Evolutionary conservation across 139 green algal genomes (phyloP).

Genomic region (Diplosphaera chodatii): DNA sequence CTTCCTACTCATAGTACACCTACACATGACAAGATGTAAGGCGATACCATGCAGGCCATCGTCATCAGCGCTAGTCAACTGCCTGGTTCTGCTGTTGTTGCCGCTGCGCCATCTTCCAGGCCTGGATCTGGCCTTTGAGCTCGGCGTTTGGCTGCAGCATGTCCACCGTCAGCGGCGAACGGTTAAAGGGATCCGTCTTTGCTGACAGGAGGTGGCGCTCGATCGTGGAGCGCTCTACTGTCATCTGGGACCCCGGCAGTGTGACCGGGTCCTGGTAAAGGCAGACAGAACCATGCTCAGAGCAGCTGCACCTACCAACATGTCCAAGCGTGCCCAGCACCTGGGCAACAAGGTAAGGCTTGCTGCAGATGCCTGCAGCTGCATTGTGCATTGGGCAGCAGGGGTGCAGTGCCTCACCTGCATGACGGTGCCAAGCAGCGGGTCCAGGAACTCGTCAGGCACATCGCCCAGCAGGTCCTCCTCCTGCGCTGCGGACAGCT

Average conservation of each 20-base stretch:
- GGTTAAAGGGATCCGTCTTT: conserved; percentile 84
- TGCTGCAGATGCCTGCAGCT: no score
- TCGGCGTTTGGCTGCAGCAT: conserved; percentile 50
- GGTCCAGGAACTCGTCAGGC: conserved; percentile 91
- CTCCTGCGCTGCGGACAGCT: conserved; percentile 36
- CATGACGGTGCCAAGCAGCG: conserved; percentile 84
- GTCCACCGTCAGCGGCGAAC: conserved; percentile 45
- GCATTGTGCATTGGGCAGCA: no score
- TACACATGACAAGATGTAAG: no score
- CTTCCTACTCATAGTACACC: no score
- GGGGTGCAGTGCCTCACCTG: no score
- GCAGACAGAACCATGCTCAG: no score
- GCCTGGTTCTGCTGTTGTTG: not conserved
- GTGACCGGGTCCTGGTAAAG: conserved; percentile 71
- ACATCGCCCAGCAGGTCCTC: conserved; percentile 67
- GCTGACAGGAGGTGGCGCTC: conserved; percentile 81
- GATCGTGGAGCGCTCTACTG: conserved; percentile 82
- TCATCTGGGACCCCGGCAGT: conserved; percentile 35
- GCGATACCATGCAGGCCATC: no score
- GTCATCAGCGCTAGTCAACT: no score
- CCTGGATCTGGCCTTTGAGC: conserved; percentile 72
- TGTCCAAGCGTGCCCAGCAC: no score
- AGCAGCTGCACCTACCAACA: no score
- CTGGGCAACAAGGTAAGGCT: no score
- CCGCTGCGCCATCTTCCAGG: conserved; percentile 54